Percentiles rank a stretch among this genome's conserved stretches.
Evolutionary conservation across 371 early-diverging fungal species (phyloP).

Genomic region (Mucor lusitanicus): DNA sequence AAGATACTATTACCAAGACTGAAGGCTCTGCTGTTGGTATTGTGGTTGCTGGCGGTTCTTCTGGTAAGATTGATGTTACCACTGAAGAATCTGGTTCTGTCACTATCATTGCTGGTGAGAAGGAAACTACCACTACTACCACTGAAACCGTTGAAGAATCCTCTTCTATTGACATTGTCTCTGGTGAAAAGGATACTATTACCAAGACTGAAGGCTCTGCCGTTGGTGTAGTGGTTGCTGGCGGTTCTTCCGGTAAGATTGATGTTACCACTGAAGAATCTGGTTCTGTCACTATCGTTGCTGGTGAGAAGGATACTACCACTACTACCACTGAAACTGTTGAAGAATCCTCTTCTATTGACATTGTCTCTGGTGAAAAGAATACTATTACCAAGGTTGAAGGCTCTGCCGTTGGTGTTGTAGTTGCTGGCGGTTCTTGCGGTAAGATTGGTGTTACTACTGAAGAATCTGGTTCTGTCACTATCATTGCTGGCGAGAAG

Average conservation of each 20-base stretch:
- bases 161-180: too few species aligned
- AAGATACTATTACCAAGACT: too few species aligned
- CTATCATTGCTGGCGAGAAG: background rate
- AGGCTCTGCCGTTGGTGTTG: background rate
- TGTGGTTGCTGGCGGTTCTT: background rate
- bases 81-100: background rate
- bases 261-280: constrained; percentile 3
- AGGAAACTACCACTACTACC: background rate
- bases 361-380: background rate
- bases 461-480: background rate
- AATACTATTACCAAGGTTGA: background rate
- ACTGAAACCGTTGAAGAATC: too few species aligned
- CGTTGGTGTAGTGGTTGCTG: too few species aligned
- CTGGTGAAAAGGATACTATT: background rate
- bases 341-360: background rate
- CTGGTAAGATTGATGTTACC: background rate
- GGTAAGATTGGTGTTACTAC: background rate
- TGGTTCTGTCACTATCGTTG: background rate
- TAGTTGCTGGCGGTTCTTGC: background rate
- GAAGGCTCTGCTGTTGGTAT: too few species aligned
- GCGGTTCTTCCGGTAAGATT: background rate
- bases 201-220: background rate
- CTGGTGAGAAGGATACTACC: background rate
- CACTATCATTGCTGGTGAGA: background rate
- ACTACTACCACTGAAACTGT: too few species aligned